Conservation (phyloP, 331 rosid genomes). For the Prunus yedoensis region DNA sequence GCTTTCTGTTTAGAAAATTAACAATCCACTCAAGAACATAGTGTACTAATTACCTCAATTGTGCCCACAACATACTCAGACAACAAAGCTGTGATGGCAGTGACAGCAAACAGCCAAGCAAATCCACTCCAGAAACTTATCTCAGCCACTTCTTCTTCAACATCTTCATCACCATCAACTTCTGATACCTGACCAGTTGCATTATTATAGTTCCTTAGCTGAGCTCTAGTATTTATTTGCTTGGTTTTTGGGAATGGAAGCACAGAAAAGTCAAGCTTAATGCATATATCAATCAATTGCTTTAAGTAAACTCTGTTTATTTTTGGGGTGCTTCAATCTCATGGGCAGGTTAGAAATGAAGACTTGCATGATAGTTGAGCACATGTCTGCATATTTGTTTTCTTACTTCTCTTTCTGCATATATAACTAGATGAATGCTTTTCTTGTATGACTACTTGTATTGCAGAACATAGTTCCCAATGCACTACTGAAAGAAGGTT, state of each 20-base stretch:
- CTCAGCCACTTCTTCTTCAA: conserved; percentile 49
- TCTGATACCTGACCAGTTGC: conserved; percentile 33
- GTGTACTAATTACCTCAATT: conserved; percentile 56
- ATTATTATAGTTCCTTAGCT: not conserved
- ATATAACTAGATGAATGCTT: not conserved
- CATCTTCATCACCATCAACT: conserved; percentile 30
- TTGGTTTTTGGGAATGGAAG: not conserved
- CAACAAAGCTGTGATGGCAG: conserved; percentile 62
- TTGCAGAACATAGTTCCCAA: no score
- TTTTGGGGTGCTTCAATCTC: not conserved
- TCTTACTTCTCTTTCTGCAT: no score
- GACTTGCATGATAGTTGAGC: not conserved
- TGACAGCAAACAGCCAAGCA: conserved; percentile 73
- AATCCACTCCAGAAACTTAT: conserved; percentile 76
- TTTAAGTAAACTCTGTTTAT: not conserved
- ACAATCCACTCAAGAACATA: not conserved
- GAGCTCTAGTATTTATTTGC: not conserved
- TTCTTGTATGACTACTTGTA: not conserved
- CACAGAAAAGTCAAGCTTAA: not conserved
- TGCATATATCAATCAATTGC: not conserved
- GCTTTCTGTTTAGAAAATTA: not conserved
- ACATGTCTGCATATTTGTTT: no score
- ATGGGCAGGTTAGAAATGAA: not conserved
- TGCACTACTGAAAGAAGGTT: not conserved
- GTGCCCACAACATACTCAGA: conserved; percentile 82